phyloP scores from a whole-genome alignment of 768 basidiomycete genomes.

The Boletus tylopilopsis region DNA sequence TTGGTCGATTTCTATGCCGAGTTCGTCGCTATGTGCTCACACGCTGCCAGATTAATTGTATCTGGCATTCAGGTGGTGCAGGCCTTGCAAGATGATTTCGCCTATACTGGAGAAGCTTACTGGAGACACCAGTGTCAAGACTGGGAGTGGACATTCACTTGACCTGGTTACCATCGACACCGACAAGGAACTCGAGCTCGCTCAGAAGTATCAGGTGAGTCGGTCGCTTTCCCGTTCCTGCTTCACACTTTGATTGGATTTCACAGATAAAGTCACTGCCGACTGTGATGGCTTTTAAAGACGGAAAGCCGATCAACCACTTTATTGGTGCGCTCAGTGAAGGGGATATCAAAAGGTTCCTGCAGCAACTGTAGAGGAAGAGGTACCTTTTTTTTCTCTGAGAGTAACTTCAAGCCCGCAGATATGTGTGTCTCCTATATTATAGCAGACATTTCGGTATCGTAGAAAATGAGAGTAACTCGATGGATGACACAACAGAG shows the following conservation, averaged over 20 bases:
- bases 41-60: not conserved
- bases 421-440: not conserved
- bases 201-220: constrained; percentile 44
- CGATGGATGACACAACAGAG: constrained; percentile 10
- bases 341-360: constrained; percentile 40
- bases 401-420: not conserved
- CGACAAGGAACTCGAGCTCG: constrained; percentile 52
- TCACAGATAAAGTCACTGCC: constrained; percentile 69
- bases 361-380: constrained; percentile 36
- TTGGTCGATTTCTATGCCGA: constrained; percentile 81
- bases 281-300: constrained; percentile 73
- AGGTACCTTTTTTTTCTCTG: not conserved
- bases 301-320: constrained; percentile 52
- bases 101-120: constrained; percentile 66
- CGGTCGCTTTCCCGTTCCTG: not conserved
- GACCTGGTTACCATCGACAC: constrained; percentile 73
- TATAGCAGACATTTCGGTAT: constrained; percentile 7
- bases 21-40: constrained; percentile 39
- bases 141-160: constrained; percentile 53
- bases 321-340: constrained; percentile 62
- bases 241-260: not conserved
- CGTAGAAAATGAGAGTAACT: constrained; percentile 9
- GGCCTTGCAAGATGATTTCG: constrained; percentile 69
- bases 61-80: constrained; percentile 59
- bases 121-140: constrained; percentile 37